Base-by-base conservation (phyloP, 1,284 basidiomycete genomes). In the Fomitopsis betulina region DNA sequence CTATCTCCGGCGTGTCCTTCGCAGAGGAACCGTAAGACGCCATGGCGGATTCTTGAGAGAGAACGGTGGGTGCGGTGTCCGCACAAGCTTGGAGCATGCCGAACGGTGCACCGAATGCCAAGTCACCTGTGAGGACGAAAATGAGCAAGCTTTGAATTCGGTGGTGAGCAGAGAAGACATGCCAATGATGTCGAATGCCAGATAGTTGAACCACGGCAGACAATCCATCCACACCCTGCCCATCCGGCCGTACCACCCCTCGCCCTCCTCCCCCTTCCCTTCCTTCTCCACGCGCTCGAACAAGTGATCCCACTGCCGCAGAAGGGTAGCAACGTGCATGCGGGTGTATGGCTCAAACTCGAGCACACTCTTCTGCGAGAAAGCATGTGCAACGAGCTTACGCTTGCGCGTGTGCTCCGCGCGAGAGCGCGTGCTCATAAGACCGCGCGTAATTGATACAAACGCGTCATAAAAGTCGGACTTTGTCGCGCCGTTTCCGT, bases 331-430 rank as follows among this genome's bases (percentile, higher is more conserved):
- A 35, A 72, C 62, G 59, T 66, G 66, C 27, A 63, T 59, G 56
- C 68, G 62, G 58, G 75, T 73, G 64, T 74, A 73, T 0, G 71
- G 70, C 61, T 76, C 72, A 60, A 63, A 74, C 60, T 72, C 72
- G 53, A 71, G 67, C 9, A 79, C 73, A 54, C 68, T 71, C 59
- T 73, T 67, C 59, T 65, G 67, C 54, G 76, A 65, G 67, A 80
- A 79, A 7, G 75, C 73, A 67, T 78, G 74, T 43, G 77, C 75
- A 10, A 79, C 74, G 57, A 79, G 72, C 68, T 75, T 77, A 61
- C 79, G 73, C 69, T 80, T 81, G 55, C 78, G 71, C 0, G 79
- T 75, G 68, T 84, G 82, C 60, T 83, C 80, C 5, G 72, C 69
- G 19, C 79, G 74, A 59, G 79, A 76, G n/a, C 80, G 71, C 0